phyloP scores from a whole-genome alignment of 2,329 filamentous ascomycete genomes.

The Metarhizium humberi region DNA sequence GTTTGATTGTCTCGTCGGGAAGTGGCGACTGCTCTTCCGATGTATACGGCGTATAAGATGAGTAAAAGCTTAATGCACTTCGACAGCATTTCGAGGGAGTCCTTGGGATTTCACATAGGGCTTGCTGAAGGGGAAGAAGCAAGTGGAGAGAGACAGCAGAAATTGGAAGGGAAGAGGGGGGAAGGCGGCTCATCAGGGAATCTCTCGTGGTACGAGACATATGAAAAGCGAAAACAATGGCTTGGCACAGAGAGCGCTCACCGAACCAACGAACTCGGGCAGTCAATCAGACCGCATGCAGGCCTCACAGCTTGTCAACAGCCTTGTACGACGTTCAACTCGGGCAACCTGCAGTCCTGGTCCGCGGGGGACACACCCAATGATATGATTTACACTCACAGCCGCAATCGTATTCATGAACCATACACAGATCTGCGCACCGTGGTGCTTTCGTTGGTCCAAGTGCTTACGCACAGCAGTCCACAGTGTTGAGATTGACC shows the following conservation, averaged over 20 bases:
- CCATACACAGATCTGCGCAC: no score
- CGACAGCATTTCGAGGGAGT: not conserved
- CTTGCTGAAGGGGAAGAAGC: not conserved
- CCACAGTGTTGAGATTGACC: no score
- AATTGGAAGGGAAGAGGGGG: not conserved
- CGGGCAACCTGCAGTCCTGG: not conserved
- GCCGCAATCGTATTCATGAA: no score
- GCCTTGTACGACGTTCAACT: not conserved
- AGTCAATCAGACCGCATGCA: not conserved
- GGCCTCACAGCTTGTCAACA: not conserved
- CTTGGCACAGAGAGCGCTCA: not conserved
- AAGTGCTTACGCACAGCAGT: no score
- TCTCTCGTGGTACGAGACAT: not conserved
- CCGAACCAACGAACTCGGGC: not conserved
- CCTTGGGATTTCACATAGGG: not conserved
- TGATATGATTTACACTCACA: not conserved
- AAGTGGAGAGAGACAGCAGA: not conserved
- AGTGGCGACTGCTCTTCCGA: not conserved
- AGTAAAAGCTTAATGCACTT: not conserved
- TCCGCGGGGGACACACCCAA: not conserved
- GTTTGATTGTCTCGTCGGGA: constrained; percentile 6
- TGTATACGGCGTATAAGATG: not conserved
- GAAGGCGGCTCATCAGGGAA: not conserved
- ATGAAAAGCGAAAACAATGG: not conserved
- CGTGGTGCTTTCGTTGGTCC: no score